phyloP scores from a whole-genome alignment of 2,329 filamentous ascomycete genomes.

The Myriosclerotinia scirpicola region DNA sequence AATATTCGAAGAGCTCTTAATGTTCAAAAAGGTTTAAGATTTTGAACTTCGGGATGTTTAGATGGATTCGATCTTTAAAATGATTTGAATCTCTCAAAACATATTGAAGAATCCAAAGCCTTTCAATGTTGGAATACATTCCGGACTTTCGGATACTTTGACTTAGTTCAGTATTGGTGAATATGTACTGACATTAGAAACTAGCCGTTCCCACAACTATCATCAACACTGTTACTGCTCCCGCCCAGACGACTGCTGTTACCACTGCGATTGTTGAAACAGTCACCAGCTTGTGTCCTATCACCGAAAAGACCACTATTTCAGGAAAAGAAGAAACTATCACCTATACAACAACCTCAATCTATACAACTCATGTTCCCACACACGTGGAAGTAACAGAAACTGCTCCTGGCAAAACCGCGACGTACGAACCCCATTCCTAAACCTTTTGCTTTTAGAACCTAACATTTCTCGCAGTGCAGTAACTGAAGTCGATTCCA shows the following conservation, averaged over 20 bases:
- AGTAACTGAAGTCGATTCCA: constrained; percentile 4
- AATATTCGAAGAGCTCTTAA: no score
- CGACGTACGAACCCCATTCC: background rate
- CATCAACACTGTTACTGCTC: constrained; percentile 20
- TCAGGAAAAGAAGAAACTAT: constrained; percentile 17
- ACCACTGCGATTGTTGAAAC: constrained; percentile 10
- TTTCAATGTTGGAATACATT: no score
- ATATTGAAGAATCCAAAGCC: no score
- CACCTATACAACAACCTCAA: constrained; percentile 15
- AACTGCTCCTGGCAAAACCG: background rate
- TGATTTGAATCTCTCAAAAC: no score
- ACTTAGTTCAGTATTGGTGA: background rate
- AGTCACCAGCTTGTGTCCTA: constrained; percentile 40
- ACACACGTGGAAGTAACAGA: constrained; percentile 11
- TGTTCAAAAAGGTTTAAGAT: no score
- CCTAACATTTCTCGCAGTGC: constrained; percentile 15
- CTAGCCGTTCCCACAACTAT: constrained; percentile 28
- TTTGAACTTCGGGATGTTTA: no score
- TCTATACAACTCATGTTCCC: constrained; percentile 6
- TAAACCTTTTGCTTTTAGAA: background rate
- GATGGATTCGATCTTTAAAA: no score
- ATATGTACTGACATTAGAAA: background rate
- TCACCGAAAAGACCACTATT: constrained; percentile 28
- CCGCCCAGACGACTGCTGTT: background rate
- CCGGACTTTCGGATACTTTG: no score